Evolutionary conservation across 225 moss, liverwort and hornwort genomes (phyloP), one percentile per base, ranked within the genome.

Genomic region (Marchantia paleacea): DNA sequence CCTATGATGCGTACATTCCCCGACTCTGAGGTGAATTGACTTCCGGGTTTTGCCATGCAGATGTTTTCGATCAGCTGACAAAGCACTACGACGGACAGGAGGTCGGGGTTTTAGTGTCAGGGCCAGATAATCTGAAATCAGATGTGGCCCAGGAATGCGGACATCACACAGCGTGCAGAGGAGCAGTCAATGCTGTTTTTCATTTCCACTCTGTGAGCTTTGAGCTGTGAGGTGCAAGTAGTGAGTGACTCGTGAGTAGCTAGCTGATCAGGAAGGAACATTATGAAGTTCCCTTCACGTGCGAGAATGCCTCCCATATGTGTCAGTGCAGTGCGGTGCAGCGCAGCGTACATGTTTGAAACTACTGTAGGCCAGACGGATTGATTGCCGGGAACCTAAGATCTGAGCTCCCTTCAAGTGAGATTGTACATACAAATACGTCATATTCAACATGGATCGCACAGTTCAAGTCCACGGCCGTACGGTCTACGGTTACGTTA

Each of bases 191-290:
- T 50, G 74, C 89, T 52, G 81, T 81, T 15, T 91, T 92, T 63
- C 86, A 91, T 51, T 91, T 85, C 10, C 92, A 92, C 64, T 89
- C 89, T 3, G 85, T 92, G 47, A 92, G 82, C 76, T 91, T 92
- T 64, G 85, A 88, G 65, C 81, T 90, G 61, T 91, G 79, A 89
- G 5, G 8, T 31, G 20, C 1, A 7, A 9, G 3, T 39, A 39
- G 39, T 39, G 39, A 39, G 39, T 39, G 39, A 39, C 39, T 39
- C 39, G 14, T 58, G 13, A 58, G 57, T 58, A 13, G 15, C 20
- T 58, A 13, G 20, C 57, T 39, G 39, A 5, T 57, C 4, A 13
- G 4, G 19, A 57, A 57, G 19, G 14, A 57, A 12, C 19, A 64
- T 18, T 64, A 19, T n/a, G 19, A 24, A 64, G 24, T 64, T 9